Evolutionary conservation across 176 grass and related monocot genomes (phyloP).

Genomic region (Bonia amplexicaulis): DNA sequence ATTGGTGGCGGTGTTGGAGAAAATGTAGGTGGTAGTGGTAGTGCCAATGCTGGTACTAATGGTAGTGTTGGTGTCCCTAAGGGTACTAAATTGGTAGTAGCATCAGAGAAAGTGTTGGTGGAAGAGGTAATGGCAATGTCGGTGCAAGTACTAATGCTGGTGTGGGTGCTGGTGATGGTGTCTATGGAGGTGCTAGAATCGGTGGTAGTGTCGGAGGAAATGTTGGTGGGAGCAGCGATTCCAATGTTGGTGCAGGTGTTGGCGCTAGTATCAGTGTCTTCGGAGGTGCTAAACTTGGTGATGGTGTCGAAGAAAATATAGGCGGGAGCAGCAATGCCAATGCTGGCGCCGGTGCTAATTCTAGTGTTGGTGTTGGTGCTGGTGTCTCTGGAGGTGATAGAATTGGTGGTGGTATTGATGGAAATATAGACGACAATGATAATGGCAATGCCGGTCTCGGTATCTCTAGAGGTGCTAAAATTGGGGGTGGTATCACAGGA

Average conservation of each 20-base stretch:
- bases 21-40: not conserved
- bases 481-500: not conserved
- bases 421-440: not conserved
- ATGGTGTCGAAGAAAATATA: not conserved
- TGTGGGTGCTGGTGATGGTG: not conserved
- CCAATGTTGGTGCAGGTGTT: not conserved
- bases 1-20: not conserved
- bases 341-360: not conserved
- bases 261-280: not conserved
- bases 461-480: not conserved
- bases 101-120: not conserved
- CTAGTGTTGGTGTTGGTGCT: no score
- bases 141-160: no score
- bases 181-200: not conserved
- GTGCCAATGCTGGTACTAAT: not conserved
- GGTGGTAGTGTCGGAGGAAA: not conserved
- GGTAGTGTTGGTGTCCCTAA: not conserved
- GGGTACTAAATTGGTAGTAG: not conserved
- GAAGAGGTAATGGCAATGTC: not conserved
- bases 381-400: not conserved
- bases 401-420: not conserved
- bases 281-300: not conserved
- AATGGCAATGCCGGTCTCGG: not conserved
- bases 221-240: not conserved
- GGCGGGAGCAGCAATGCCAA: not conserved